Conservation (phyloP, 148 eudicot genomes). For the Cornus kousa region DNA sequence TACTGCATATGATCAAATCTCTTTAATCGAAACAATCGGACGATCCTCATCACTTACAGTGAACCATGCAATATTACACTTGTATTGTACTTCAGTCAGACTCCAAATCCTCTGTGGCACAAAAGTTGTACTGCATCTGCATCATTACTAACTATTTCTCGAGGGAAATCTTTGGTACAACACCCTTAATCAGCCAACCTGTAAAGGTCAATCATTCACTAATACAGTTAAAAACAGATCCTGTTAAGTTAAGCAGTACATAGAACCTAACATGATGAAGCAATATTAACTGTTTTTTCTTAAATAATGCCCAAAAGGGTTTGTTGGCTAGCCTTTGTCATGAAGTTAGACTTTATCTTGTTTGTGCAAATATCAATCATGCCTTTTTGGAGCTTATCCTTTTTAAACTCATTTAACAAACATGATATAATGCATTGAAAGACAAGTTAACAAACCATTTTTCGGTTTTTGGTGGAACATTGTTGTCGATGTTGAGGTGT, state of each 20-base stretch:
- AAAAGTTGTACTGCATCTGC: no score
- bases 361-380: constrained; percentile 17
- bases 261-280: constrained; percentile 23
- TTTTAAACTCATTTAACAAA: constrained; percentile 15
- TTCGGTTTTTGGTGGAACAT: neutral
- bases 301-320: constrained; percentile 28
- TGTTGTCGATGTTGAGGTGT: neutral
- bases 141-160: no score
- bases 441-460: neutral
- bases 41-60: no score
- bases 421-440: constrained; percentile 3
- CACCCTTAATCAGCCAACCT: constrained; percentile 23
- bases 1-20: no score
- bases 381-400: constrained; percentile 14
- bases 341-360: constrained; percentile 28
- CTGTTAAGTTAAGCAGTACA: constrained; percentile 1
- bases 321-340: constrained; percentile 55
- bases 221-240: constrained; percentile 3
- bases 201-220: constrained; percentile 19
- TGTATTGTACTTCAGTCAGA: no score
- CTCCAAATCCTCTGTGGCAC: no score
- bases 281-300: constrained; percentile 2
- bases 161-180: neutral
- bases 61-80: no score
- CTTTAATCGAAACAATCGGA: no score